Percentiles rank a stretch among this genome's conserved stretches.
Evolutionary conservation across 495 filamentous ascomycete species (phyloP).

Genomic region (Parathielavia appendiculata): DNA sequence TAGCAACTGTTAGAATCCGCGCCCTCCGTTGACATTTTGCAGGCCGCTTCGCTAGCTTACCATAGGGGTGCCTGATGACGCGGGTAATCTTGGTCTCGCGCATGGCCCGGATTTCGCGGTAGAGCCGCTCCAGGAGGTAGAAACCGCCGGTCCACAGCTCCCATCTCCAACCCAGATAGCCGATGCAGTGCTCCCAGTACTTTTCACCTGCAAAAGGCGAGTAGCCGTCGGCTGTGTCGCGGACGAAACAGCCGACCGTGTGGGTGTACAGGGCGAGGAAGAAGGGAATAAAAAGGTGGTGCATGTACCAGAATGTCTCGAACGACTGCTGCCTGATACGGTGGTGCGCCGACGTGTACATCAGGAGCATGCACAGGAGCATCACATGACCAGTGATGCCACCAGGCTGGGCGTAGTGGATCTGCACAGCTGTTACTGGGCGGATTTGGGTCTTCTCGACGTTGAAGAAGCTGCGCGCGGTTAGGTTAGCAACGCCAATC

Average conservation of each 20-base stretch:
- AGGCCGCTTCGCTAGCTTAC: slow-evolving; percentile 48
- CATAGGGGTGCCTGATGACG: slow-evolving; percentile 95
- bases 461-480: slow-evolving; percentile 73
- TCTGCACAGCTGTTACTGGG: slow-evolving; percentile 75
- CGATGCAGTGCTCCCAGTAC: slow-evolving; percentile 93
- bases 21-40: not conserved
- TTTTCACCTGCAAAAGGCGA: slow-evolving; percentile 75
- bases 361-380: slow-evolving; percentile 96
- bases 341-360: slow-evolving; percentile 93
- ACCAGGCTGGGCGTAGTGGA: slow-evolving; percentile 84
- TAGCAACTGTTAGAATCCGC: not conserved
- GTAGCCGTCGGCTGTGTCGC: slow-evolving; percentile 60
- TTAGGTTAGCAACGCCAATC: slow-evolving; percentile 20
- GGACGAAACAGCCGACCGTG: slow-evolving; percentile 92
- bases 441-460: slow-evolving; percentile 83
- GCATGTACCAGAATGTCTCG: slow-evolving; percentile 99
- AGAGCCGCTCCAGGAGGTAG: slow-evolving; percentile 84
- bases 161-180: slow-evolving; percentile 97
- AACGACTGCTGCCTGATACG: slow-evolving; percentile 94
- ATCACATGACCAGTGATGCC: slow-evolving; percentile 97
- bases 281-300: slow-evolving; percentile 97
- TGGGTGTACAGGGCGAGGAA: slow-evolving; percentile 91
- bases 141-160: slow-evolving; percentile 81
- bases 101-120: slow-evolving; percentile 79
- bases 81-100: slow-evolving; percentile 84